A percentile compares a stretch with the other conserved stretches of the same genome.
Conservation (phyloP, 1,284 basidiomycete genomes). For the Golubevia pallescens region DNA sequence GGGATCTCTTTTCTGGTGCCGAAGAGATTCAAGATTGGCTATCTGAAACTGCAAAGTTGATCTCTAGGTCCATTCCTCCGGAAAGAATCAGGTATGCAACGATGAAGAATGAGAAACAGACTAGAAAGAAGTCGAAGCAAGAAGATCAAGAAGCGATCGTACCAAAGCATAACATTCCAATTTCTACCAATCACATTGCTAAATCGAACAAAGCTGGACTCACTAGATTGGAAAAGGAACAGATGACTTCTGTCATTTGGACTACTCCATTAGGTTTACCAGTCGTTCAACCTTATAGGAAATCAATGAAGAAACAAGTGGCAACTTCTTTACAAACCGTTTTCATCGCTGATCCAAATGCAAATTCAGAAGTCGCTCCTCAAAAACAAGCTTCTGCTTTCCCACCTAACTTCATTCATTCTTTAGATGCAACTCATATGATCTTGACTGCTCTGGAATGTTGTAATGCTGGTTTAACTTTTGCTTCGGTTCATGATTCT, state of each 20-base stretch:
- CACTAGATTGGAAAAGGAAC: constrained; percentile 72
- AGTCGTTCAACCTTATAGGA: constrained; percentile 95
- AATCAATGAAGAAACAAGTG: constrained; percentile 75
- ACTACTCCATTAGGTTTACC: constrained; percentile 92
- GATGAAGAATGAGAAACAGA: too few species aligned
- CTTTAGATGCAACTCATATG: constrained; percentile 98
- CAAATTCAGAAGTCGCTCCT: constrained; percentile 80
- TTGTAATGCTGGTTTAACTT: constrained; percentile 68
- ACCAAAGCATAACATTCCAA: too few species aligned
- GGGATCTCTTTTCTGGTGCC: constrained; percentile 89
- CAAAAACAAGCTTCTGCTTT: constrained; percentile 92
- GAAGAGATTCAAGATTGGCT: constrained; percentile 92
- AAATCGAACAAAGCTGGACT: too few species aligned
- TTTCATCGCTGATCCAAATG: constrained; percentile 88
- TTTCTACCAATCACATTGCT: too few species aligned
- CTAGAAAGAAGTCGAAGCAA: too few species aligned
- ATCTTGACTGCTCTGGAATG: constrained; percentile 92
- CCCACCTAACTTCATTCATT: constrained; percentile 98
- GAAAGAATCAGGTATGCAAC: too few species aligned
- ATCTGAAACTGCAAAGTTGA: constrained; percentile 79
- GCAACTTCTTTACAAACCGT: constrained; percentile 85
- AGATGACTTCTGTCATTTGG: constrained; percentile 97
- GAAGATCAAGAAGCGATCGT: too few species aligned
- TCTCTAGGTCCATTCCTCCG: constrained; percentile 83
- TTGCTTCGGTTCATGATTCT: constrained; percentile 96